Conservation (phyloP, 176 grass and related monocot species). For the Stipa capillata region DNA sequence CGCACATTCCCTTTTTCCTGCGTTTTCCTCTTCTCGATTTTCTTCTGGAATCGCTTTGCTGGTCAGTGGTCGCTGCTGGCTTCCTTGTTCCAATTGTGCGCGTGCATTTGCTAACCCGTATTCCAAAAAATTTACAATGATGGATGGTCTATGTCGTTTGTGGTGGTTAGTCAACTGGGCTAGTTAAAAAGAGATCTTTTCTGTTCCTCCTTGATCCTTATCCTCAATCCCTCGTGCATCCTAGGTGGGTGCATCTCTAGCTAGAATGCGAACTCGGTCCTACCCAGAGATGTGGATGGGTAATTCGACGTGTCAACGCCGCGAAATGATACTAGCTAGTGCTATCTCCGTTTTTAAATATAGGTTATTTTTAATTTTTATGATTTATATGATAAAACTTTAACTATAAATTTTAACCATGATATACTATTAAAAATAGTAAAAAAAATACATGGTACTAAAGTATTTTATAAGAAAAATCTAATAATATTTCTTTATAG, state of each 20-base stretch:
- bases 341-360: too few relatives aligned
- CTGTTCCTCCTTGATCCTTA: slow-evolving; percentile 30
- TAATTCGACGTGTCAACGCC: neutral
- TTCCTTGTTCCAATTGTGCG: slow-evolving; percentile 28
- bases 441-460: too few relatives aligned
- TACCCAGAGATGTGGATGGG: neutral
- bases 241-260: neutral
- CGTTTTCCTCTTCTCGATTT: neutral
- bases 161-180: slow-evolving; percentile 5
- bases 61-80: slow-evolving; percentile 5
- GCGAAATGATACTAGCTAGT: too few relatives aligned
- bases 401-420: too few relatives aligned
- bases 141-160: too few relatives aligned
- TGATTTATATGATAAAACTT: too few relatives aligned
- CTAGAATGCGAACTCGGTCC: slow-evolving; percentile 20
- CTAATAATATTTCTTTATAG: too few relatives aligned
- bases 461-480: too few relatives aligned
- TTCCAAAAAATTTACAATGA: too few relatives aligned
- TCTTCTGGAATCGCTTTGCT: too few relatives aligned
- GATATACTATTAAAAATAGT: too few relatives aligned
- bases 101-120: slow-evolving; percentile 28
- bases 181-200: slow-evolving; percentile 27
- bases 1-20: neutral
- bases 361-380: too few relatives aligned
- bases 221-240: slow-evolving; percentile 17